Evolutionary conservation across 768 basidiomycete species (phyloP).

Genomic region (Psilocybe subaeruginosa): DNA sequence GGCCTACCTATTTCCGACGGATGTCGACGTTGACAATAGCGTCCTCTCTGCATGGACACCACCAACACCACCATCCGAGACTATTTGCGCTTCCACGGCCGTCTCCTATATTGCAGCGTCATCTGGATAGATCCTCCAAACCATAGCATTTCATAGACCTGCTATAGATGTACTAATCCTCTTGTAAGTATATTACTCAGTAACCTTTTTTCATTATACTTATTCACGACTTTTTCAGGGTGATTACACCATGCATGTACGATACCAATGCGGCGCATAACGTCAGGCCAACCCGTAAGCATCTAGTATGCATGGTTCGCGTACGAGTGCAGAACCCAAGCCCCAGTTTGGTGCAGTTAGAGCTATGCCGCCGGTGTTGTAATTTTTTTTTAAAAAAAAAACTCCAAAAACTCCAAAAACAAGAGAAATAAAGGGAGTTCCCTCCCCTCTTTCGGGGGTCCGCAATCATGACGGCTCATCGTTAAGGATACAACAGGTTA

Average conservation of each 20-base stretch:
- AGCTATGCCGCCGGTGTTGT: background rate
- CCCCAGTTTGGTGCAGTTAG: background rate
- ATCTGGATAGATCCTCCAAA: background rate
- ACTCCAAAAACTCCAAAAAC: background rate
- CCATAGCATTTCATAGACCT: conserved; percentile 3
- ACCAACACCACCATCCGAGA: background rate
- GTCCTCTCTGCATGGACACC: background rate
- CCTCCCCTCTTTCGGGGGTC: background rate
- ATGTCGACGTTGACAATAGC: conserved; percentile 14
- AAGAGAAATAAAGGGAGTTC: background rate
- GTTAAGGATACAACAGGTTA: no score
- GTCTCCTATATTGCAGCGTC: background rate
- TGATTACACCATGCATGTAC: background rate
- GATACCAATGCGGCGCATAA: background rate
- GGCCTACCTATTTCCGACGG: background rate
- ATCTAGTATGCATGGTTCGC: background rate
- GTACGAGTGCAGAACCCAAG: background rate
- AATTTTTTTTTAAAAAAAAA: background rate
- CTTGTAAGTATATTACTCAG: background rate
- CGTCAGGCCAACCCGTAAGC: background rate
- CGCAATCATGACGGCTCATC: no score
- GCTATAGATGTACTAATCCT: background rate
- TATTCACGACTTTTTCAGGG: background rate
- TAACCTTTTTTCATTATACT: background rate
- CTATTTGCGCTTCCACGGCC: background rate